These are phyloP conservation scores for Botrytis byssoidea DNA, from an alignment of 2,329 filamentous ascomycete species.

Conservation along the genomic window DNA sequence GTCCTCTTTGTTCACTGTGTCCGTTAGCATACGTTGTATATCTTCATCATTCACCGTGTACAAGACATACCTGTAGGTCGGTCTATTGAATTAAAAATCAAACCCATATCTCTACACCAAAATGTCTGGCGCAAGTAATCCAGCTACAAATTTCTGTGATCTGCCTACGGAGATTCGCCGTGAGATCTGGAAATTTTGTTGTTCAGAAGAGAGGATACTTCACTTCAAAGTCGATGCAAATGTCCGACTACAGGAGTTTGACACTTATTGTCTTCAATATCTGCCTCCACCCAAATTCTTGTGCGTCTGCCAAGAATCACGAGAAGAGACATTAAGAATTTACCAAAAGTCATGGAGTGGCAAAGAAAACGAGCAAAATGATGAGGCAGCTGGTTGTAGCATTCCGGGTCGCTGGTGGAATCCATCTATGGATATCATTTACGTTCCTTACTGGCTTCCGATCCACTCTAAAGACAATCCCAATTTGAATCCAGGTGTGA, in stretches of 20 bases:
- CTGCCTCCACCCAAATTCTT: not conserved
- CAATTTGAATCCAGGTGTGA: not conserved
- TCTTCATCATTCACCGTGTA: not conserved
- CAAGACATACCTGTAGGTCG: not conserved
- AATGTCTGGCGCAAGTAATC: not conserved
- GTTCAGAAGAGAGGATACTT: not conserved
- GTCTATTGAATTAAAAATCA: not conserved
- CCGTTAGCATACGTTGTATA: not conserved
- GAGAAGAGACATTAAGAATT: not conserved
- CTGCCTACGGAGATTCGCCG: not conserved
- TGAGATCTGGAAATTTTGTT: not conserved
- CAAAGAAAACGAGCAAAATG: not conserved
- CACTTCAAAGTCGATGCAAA: not conserved
- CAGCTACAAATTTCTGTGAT: not conserved
- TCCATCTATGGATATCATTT: constrained; percentile 4
- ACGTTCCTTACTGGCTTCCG: constrained; percentile 6
- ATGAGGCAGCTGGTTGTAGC: not conserved
- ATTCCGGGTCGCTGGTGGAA: not conserved
- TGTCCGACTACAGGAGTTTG: not conserved
- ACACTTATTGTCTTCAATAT: not conserved
- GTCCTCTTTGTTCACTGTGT: not conserved
- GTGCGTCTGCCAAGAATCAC: not conserved
- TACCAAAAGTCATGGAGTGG: not conserved
- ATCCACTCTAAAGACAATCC: not conserved
- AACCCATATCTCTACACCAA: not conserved